Conservation (phyloP, 164 flowering plant species). For the Aristolochia californica region DNA sequence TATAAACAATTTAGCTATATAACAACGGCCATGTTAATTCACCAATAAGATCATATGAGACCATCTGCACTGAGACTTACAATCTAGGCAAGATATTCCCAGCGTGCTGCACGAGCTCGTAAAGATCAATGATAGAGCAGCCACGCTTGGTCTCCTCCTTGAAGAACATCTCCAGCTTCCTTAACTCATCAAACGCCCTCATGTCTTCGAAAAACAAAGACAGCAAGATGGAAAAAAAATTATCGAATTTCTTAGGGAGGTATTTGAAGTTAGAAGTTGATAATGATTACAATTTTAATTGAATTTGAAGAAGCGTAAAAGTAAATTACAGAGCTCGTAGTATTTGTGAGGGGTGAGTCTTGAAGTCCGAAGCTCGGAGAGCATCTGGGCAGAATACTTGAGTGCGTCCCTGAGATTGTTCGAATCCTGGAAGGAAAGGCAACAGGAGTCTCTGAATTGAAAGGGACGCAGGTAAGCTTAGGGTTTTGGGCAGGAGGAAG, state of each 20-base stretch:
- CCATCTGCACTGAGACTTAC: conserved; percentile 30
- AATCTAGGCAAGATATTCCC: conserved; percentile 95
- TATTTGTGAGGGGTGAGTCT: conserved; percentile 95
- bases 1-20: too few relatives aligned
- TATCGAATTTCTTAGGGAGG: neutral
- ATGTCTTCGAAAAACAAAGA: conserved; percentile 41
- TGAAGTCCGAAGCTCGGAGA: conserved; percentile 93
- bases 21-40: too few relatives aligned
- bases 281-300: neutral
- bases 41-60: too few relatives aligned
- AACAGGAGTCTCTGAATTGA: too few relatives aligned
- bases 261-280: neutral
- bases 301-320: neutral
- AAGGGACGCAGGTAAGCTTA: too few relatives aligned
- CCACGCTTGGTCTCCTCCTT: conserved; percentile 82
- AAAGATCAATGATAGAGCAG: conserved; percentile 75
- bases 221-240: conserved; percentile 1
- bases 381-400: conserved; percentile 94
- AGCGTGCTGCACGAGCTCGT: conserved; percentile 98
- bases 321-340: conserved; percentile 68
- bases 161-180: conserved; percentile 90
- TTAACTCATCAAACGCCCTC: conserved; percentile 92
- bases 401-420: conserved; percentile 89
- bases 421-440: conserved; percentile 44
- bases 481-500: conserved; percentile 13